These are phyloP conservation scores for Blastocystis sp. DNA, from an alignment of 352 stramenopile species.

Conservation along the genomic window DNA sequence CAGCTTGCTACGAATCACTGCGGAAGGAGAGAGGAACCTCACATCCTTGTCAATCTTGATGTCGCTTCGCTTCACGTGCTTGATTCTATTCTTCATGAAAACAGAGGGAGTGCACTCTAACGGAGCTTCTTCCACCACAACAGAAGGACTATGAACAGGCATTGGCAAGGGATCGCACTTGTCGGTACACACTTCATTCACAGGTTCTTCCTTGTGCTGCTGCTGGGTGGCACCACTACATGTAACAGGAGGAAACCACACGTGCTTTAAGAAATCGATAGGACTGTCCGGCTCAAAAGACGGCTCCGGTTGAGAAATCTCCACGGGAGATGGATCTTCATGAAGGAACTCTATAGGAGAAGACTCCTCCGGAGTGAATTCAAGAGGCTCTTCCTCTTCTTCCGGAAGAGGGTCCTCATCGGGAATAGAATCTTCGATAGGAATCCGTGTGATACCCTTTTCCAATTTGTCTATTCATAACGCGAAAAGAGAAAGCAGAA, in stretches of 20 bases:
- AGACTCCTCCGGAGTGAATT: neutral
- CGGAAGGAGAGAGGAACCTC: neutral
- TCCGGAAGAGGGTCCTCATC: neutral
- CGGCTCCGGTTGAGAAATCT: too few species aligned
- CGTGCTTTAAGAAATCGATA: too few species aligned
- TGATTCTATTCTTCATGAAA: too few species aligned
- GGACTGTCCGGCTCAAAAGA: too few species aligned
- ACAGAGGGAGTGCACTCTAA: neutral
- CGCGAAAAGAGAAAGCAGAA: too few species aligned
- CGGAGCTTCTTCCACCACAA: neutral
- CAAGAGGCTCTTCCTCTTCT: slow-evolving; percentile 5
- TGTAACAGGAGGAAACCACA: too few species aligned
- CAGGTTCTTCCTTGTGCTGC: too few species aligned
- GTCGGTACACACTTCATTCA: too few species aligned
- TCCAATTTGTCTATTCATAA: slow-evolving; percentile 1
- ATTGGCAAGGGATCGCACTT: too few species aligned
- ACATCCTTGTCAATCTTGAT: neutral
- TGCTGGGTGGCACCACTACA: too few species aligned
- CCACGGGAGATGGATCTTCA: too few species aligned
- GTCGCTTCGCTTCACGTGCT: neutral
- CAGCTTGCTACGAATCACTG: slow-evolving; percentile 7
- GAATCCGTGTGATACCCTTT: neutral
- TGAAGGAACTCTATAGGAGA: neutral
- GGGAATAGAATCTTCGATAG: slow-evolving; percentile 9
- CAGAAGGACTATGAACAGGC: too few species aligned